Conservation (phyloP, 2,329 filamentous ascomycete genomes). For the Phyllosticta paracitricarpa region DNA sequence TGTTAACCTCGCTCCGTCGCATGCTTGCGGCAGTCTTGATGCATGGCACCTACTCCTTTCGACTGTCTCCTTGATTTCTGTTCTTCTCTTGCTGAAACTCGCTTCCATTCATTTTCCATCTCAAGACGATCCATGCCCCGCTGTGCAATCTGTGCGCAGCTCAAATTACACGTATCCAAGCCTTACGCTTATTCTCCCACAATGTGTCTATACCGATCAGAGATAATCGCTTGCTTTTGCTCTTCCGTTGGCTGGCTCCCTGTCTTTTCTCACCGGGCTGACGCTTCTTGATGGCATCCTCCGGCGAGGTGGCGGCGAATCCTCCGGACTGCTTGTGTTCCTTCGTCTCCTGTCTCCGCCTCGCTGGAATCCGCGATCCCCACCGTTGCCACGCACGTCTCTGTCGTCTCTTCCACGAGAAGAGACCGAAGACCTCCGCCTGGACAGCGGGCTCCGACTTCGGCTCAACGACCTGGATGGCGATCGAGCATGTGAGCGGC, state of each 20-base stretch:
- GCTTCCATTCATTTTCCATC: background rate
- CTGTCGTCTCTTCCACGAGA: background rate
- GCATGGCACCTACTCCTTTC: background rate
- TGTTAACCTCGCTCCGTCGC: background rate
- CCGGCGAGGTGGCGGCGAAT: slow-evolving; percentile 11
- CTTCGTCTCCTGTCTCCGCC: slow-evolving; percentile 6
- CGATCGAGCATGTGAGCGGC: background rate
- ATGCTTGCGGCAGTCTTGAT: background rate
- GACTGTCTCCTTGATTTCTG: background rate
- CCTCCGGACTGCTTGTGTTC: slow-evolving; percentile 10
- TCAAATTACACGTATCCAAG: background rate
- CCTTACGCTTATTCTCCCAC: background rate
- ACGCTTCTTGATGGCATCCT: slow-evolving; percentile 9
- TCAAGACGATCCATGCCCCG: background rate
- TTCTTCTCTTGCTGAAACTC: background rate
- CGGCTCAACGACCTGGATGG: background rate
- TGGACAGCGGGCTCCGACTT: slow-evolving; percentile 8
- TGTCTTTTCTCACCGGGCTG: slow-evolving; percentile 13
- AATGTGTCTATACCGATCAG: slow-evolving; percentile 7
- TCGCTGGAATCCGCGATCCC: background rate
- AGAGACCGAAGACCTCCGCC: slow-evolving; percentile 1
- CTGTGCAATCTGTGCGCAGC: background rate
- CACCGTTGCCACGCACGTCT: background rate
- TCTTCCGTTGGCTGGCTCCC: slow-evolving; percentile 14
- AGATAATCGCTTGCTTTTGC: slow-evolving; percentile 20